phyloP scores from a whole-genome alignment of 2,329 filamentous ascomycete species.

The Aspergillus terreus region DNA sequence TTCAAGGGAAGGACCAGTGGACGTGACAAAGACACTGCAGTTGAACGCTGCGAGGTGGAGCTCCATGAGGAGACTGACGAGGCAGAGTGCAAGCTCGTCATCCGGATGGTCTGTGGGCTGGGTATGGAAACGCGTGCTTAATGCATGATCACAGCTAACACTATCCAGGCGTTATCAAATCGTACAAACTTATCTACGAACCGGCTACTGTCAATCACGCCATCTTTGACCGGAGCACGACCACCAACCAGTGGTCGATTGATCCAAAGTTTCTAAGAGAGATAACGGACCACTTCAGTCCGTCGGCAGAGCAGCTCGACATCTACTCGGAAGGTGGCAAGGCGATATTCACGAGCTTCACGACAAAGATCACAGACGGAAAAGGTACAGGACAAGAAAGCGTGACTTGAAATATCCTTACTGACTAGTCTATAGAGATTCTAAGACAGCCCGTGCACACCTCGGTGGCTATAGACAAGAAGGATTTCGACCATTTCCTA shows the following conservation, averaged over 20 bases:
- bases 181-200: conserved; percentile 63
- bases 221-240: conserved; percentile 55
- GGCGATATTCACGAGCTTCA: conserved; percentile 63
- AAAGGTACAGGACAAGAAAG: conserved; percentile 43
- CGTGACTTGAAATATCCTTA: conserved; percentile 4
- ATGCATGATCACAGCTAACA: background rate
- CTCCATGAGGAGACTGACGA: conserved; percentile 55
- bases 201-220: conserved; percentile 60
- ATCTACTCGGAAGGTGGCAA: conserved; percentile 57
- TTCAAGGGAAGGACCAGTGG: conserved; percentile 59
- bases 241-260: conserved; percentile 58
- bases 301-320: conserved; percentile 62
- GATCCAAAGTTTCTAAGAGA: conserved; percentile 56
- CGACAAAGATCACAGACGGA: conserved; percentile 59
- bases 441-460: conserved; percentile 64
- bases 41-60: conserved; percentile 60
- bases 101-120: conserved; percentile 61
- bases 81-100: conserved; percentile 57
- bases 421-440: conserved; percentile 46
- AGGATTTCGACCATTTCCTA: conserved; percentile 59
- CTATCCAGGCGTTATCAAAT: conserved; percentile 56
- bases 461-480: conserved; percentile 58
- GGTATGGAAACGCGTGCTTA: conserved; percentile 32
- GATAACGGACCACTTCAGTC: conserved; percentile 62
- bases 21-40: conserved; percentile 55